Conservation (phyloP, 257 asterid genomes). For the Datura wrightii region DNA sequence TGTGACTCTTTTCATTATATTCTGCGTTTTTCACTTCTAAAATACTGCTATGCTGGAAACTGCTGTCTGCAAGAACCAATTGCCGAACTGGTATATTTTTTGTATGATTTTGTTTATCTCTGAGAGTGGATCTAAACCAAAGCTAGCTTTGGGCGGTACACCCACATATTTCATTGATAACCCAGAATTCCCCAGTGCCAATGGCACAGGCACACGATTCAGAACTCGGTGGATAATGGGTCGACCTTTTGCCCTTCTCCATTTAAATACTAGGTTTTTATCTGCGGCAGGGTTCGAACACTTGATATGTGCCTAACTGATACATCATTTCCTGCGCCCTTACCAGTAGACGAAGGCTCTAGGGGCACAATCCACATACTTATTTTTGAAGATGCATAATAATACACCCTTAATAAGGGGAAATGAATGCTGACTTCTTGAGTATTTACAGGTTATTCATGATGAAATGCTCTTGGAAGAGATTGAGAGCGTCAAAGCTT, state of each 20-base stretch:
- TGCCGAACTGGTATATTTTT: not conserved
- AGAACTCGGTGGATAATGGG: not conserved
- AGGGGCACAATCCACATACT: not conserved
- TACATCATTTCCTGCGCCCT: not conserved
- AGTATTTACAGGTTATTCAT: slow-evolving; percentile 67
- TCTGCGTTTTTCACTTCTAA: not conserved
- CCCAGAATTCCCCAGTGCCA: not conserved
- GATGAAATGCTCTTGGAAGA: slow-evolving; percentile 76
- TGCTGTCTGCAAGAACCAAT: slow-evolving; percentile 9
- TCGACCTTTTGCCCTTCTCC: not conserved
- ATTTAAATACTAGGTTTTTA: not conserved
- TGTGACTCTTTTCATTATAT: not conserved
- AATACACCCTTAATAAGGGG: not conserved
- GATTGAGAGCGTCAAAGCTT: slow-evolving; percentile 57
- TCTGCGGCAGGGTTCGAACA: not conserved
- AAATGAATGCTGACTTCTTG: slow-evolving; percentile 12
- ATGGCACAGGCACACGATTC: not conserved
- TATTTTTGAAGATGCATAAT: not conserved
- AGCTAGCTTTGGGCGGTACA: not conserved
- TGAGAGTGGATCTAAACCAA: slow-evolving; percentile 4
- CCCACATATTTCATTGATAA: not conserved
- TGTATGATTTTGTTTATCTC: not conserved
- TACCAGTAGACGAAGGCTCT: not conserved
- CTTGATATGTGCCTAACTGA: not conserved
- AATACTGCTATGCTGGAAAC: not conserved